These are phyloP conservation scores for Curvularia sp. DNA, from an alignment of 2,329 filamentous ascomycete genomes.

Conservation along the genomic window DNA sequence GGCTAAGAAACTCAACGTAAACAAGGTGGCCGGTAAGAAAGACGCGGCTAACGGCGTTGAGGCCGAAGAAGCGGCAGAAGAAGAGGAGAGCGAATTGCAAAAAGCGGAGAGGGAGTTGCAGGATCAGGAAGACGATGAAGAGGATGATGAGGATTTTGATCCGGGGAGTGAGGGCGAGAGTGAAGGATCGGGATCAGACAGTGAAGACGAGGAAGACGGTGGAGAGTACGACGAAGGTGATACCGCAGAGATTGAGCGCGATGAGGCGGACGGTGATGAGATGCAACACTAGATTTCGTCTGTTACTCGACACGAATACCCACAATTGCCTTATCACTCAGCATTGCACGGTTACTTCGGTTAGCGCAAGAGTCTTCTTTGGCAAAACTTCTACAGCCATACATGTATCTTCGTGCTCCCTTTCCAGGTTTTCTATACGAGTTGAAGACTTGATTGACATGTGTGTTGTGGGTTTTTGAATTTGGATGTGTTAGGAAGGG, in stretches of 20 bases:
- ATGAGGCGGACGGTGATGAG: slow-evolving; percentile 35
- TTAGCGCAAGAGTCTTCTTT: background rate
- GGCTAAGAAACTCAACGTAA: slow-evolving; percentile 66
- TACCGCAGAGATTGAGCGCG: slow-evolving; percentile 25
- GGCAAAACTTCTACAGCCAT: background rate
- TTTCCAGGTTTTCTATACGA: background rate
- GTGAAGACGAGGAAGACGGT: slow-evolving; percentile 44
- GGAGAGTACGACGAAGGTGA: slow-evolving; percentile 45
- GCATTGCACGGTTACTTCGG: background rate
- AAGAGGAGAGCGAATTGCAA: slow-evolving; percentile 50
- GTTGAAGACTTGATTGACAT: background rate
- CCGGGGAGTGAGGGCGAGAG: slow-evolving; percentile 53
- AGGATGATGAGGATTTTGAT: slow-evolving; percentile 54
- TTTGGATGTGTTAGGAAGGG: background rate
- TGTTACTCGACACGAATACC: background rate
- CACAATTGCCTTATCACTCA: background rate
- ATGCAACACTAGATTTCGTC: slow-evolving; percentile 32
- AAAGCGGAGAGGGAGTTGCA: slow-evolving; percentile 50
- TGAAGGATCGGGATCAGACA: slow-evolving; percentile 49
- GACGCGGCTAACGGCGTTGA: slow-evolving; percentile 23
- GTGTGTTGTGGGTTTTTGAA: no score
- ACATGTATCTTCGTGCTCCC: background rate
- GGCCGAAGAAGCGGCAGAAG: slow-evolving; percentile 29
- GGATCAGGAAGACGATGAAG: slow-evolving; percentile 52
- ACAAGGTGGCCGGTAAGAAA: slow-evolving; percentile 43